Base-by-base conservation (phyloP, 805 yeast genomes). In the Schizosaccharomyces octosporus region DNA sequence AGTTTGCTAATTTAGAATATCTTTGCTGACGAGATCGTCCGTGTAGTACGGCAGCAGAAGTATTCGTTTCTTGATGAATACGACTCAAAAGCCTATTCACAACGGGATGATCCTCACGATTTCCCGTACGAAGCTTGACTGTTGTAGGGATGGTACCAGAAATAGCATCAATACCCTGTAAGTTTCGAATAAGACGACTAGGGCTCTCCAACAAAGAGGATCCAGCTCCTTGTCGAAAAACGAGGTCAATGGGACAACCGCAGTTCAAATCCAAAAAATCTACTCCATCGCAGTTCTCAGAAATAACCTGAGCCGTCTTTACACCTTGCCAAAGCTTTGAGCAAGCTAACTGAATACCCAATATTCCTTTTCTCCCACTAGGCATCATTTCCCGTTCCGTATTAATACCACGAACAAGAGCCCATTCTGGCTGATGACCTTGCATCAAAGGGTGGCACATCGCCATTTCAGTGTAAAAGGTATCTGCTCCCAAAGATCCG, bases 21-120 rank as follows among this genome's bases (percentile, higher is more conserved):
- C 99, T 76, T 74, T 93, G 99, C 70, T 89, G 95, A 68, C 98
- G 81, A 1, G 97, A 85, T 68, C 99, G 81, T 39, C 99, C 99
- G 68, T 93, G 99, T 61, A 93, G 74, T 1, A 97, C 93, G 65
- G 93, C 82, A 0, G 95, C 94, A 4, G 89, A 90, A 11, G 84
- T 86, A 66, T 85, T 89, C 6, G 65, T 59, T 68, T 87, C 95
- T 43, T 76, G 76, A 59, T 90, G 77, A 5, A 93, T 71, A 65
- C 95, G 77, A 58, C 76, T 76, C 9, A 87, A 86, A 62, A 93
- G 73, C 51, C 79, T 74, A 62, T 81, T 81, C n/a, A 97, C 98
- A n/a, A 85, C 81, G 60, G 94, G 94, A 64, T 86, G 84, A 61
- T 77, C 78, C 67, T 90, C 97, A 66, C 78, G 80, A 3, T 90